phyloP scores from a whole-genome alignment of 2,329 filamentous ascomycete genomes.

The Trichoderma sp. region DNA sequence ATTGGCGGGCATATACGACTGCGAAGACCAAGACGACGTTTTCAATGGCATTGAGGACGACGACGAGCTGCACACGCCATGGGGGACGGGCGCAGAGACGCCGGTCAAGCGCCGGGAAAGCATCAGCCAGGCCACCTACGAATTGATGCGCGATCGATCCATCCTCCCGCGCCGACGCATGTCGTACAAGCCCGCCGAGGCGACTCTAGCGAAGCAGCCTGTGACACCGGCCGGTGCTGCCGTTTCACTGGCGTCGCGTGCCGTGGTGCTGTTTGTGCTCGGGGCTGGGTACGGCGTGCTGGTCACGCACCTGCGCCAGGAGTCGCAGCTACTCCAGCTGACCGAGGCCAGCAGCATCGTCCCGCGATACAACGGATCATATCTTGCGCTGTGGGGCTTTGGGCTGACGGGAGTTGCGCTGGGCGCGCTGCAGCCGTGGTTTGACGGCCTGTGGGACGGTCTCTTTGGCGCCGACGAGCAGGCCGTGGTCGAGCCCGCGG shows the following conservation, averaged over 20 bases:
- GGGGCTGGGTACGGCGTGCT: conserved; percentile 82
- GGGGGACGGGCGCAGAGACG: conserved; percentile 75
- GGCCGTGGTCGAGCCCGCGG: conserved; percentile 31
- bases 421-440: conserved; percentile 79
- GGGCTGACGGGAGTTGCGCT: conserved; percentile 72
- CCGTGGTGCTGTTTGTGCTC: conserved; percentile 70
- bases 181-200: conserved; percentile 37
- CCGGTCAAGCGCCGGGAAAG: conserved; percentile 51
- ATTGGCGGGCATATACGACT: conserved; percentile 86
- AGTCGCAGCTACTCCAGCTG: conserved; percentile 63
- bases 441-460: conserved; percentile 74
- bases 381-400: conserved; percentile 76
- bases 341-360: conserved; percentile 45
- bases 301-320: conserved; percentile 76
- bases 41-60: conserved; percentile 33
- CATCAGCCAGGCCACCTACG: conserved; percentile 48
- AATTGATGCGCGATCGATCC: conserved; percentile 46
- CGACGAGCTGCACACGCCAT: conserved; percentile 68
- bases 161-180: conserved; percentile 40
- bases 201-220: conserved; percentile 31
- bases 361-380: conserved; percentile 58
- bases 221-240: conserved; percentile 27
- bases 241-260: conserved; percentile 58
- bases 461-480: conserved; percentile 44
- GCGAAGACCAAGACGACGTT: conserved; percentile 52